Evolutionary conservation across 2,329 filamentous ascomycete species (phyloP), one percentile per base, ranked within the genome.

Genomic region (Scleromitrula shiraiana): DNA sequence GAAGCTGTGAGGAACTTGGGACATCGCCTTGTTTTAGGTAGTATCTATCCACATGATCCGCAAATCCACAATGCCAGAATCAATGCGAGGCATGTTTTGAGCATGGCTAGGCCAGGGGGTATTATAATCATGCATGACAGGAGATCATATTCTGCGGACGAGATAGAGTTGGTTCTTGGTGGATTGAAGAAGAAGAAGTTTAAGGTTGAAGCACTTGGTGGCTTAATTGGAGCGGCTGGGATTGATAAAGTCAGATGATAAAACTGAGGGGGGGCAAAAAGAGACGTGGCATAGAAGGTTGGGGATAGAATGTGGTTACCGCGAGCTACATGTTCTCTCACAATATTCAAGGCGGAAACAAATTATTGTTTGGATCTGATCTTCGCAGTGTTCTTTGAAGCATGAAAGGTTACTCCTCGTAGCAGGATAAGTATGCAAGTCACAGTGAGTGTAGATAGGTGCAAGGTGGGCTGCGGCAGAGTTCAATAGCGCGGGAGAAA

Each of bases 41-140:
- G 81, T 64, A 82, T 95, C 33, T 95, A 94, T 67, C 89, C 89
- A 5, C 88, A 95, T 68, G 89, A 95, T 68, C 82, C 89, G n/a
- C 88, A 94, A 71, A 83, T 95, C 50, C 71, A 72, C 8, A 82
- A 77, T 59, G 75, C 78, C 56, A 69, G 71, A 54, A 56, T 89
- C 44, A 95, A 95, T 66, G 83, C 86, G 7, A 73, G 71, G 55
- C 88, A 95, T 68, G 78, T 95, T 4, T 65, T 95, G 57, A 88
- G 85, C 67, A 88, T 89, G 83, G 71, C 84, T 29, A 71, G 77
- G 39, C 82, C 85, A 0, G 89, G 89, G 0, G 82, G 78, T 23
- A 83, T 95, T 49, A 82, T 95, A 52, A 83, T 95, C 43, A 90
- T 88, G 62, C 89, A 95, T 68, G 89, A 95, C 68, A 67, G 88